Conservation (phyloP, 2,329 filamentous ascomycete genomes). For the Neospermospora avenae region DNA sequence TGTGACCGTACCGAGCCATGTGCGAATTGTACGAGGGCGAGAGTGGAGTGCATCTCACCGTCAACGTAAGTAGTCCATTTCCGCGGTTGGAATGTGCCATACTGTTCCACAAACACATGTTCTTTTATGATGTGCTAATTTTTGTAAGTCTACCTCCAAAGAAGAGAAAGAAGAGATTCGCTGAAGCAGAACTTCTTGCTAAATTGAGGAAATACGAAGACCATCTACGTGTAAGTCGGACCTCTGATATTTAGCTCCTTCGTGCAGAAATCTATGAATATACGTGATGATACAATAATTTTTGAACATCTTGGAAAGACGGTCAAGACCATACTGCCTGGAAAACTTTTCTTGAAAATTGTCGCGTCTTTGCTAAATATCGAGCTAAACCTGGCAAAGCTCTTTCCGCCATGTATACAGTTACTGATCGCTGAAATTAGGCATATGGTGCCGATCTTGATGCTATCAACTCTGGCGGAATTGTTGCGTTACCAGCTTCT, state of each 20-base stretch:
- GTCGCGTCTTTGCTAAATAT: too few relatives aligned
- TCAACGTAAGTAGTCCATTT: neutral
- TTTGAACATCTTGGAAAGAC: too few relatives aligned
- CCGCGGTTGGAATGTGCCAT: too few relatives aligned
- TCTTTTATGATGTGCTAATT: too few relatives aligned
- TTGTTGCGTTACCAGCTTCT: neutral
- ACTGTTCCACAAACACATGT: too few relatives aligned
- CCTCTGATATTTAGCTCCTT: too few relatives aligned
- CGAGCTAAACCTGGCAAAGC: too few relatives aligned
- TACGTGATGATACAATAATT: too few relatives aligned
- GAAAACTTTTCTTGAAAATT: too few relatives aligned
- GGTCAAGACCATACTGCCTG: too few relatives aligned
- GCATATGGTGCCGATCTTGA: slow-evolving; percentile 30
- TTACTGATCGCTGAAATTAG: neutral
- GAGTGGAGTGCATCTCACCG: slow-evolving; percentile 26
- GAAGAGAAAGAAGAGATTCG: slow-evolving; percentile 28
- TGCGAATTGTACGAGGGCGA: slow-evolving; percentile 28
- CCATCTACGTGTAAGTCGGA: slow-evolving; percentile 12
- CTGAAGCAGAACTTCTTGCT: slow-evolving; percentile 30
- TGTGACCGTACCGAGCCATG: slow-evolving; percentile 31
- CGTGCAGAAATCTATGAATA: too few relatives aligned
- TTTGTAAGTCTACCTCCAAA: slow-evolving; percentile 17
- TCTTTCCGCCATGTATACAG: too few relatives aligned
- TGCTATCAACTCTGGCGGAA: slow-evolving; percentile 22
- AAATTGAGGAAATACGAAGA: slow-evolving; percentile 29